Evolutionary conservation across 2,329 filamentous ascomycete species (phyloP).

Genomic region (Phaeosphaeriaceae sp.): DNA sequence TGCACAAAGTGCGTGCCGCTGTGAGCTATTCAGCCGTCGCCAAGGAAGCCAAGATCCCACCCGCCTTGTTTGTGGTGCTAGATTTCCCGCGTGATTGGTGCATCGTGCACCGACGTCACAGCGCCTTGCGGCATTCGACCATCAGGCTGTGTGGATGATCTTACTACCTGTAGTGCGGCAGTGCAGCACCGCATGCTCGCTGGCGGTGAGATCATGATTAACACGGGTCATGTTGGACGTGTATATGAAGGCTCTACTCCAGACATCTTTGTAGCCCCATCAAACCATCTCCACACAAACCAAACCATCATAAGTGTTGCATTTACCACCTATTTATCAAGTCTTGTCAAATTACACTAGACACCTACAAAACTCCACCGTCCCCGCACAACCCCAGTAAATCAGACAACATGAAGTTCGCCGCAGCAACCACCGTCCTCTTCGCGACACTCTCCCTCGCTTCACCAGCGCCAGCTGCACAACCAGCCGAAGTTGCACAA

Average conservation of each 20-base stretch:
- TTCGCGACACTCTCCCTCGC: slow-evolving; percentile 35
- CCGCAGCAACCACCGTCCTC: slow-evolving; percentile 27
- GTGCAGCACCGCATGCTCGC: neutral
- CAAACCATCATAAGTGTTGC: neutral
- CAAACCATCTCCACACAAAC: neutral
- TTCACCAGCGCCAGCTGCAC: slow-evolving; percentile 31
- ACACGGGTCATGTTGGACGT: neutral
- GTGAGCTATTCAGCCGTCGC: neutral
- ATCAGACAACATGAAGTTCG: slow-evolving; percentile 33
- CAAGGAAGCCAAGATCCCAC: neutral
- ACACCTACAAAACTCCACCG: neutral
- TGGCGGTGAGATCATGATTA: slow-evolving; percentile 8
- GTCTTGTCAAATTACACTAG: neutral
- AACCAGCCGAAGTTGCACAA: slow-evolving; percentile 14
- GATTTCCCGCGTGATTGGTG: slow-evolving; percentile 12
- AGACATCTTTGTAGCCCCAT: neutral
- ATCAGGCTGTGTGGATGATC: slow-evolving; percentile 27
- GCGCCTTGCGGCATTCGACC: slow-evolving; percentile 6
- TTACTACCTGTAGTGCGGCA: neutral
- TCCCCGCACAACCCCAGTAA: neutral
- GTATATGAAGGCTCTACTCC: neutral
- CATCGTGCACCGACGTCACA: slow-evolving; percentile 14
- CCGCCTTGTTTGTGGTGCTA: neutral
- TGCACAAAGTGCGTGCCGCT: neutral
- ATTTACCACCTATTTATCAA: neutral